Percentiles rank a stretch among this genome's conserved stretches.
phyloP scores from a whole-genome alignment of 805 yeast species.

The Candida pini region DNA sequence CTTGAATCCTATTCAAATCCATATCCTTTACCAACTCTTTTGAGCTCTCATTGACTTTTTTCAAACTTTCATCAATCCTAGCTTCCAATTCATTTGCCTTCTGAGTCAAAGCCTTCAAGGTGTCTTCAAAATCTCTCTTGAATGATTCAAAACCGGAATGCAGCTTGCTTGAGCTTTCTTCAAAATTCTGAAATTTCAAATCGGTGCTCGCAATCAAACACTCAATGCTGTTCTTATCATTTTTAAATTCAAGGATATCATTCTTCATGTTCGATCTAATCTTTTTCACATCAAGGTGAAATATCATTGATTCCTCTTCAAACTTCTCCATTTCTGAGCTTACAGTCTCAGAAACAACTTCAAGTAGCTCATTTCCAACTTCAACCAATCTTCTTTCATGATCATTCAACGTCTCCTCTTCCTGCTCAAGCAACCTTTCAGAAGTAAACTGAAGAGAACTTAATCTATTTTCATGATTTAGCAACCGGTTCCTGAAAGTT shows the following conservation, averaged over 20 bases:
- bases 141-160: background rate
- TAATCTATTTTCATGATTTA: constrained; percentile 10
- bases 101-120: constrained; percentile 2
- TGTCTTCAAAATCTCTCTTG: constrained; percentile 1
- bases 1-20: constrained; percentile 17
- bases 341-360: constrained; percentile 3
- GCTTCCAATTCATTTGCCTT: constrained; percentile 2
- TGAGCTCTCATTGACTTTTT: constrained; percentile 6
- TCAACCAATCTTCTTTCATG: constrained; percentile 4
- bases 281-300: constrained; percentile 5
- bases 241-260: constrained; percentile 7
- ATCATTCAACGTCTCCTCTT: constrained; percentile 12
- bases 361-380: constrained; percentile 7
- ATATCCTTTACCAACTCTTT: constrained; percentile 9
- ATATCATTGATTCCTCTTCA: constrained; percentile 6
- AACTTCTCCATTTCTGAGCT: constrained; percentile 4
- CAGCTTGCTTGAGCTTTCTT: constrained; percentile 1
- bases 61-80: constrained; percentile 4
- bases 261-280: constrained; percentile 5
- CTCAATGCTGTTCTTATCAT: constrained; percentile 3
- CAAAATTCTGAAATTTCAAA: constrained; percentile 3
- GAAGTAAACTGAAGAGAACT: constrained; percentile 12
- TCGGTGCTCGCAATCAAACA: constrained; percentile 3
- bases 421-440: constrained; percentile 12
- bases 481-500: constrained; percentile 1